Evolutionary conservation across 1,139 yeast genomes (phyloP), one percentile per base, ranked within the genome.

Genomic region (Lodderomyces theae): DNA sequence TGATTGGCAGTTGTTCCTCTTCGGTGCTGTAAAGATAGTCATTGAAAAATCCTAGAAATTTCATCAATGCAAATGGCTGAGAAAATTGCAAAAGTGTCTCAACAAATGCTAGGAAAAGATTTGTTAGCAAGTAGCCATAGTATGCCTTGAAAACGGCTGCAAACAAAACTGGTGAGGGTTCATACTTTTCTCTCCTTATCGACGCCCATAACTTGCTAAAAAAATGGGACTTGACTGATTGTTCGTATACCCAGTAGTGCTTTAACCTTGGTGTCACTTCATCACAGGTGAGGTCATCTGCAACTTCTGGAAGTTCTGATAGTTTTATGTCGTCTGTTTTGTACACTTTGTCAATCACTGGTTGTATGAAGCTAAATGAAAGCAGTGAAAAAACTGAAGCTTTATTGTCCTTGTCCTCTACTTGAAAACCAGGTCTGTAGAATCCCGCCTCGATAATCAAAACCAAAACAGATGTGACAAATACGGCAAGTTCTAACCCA

Each of bases 351-450:
- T 47, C 37, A 32, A 64, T 56, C 18, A 58, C 48, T 0, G 63
- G 61, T 29, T 56, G 54, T 37, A 59, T 51, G 57, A 61, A 64
- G 12, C 47, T 42, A 41, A 58, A 62, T 3, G 66, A 53, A 35
- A 61, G 31, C 31, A 28, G 31, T 28, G 31, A 28, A 11, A 28
- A 28, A 28, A 28, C 12, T 11, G 31, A 28, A 5, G 31, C 31
- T 15, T 16, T 28, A 15, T 15, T 28, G 45, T 42, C 29, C 39
- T 58, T 60, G 68, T 71, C 63, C 24, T 51, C 66, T 41, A 60
- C 64, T 45, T 76, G 78, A 6, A 55, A 53, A 5, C 75, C 68
- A 3, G 84, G 82, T 10, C 53, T 47, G 50, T 69, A 80, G 33
- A 52, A 53, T 18, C 49, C 50, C 4, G 60, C 48, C 46, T 77